These are phyloP conservation scores for Didymella exigua DNA, from an alignment of 2,329 filamentous ascomycete species.

Conservation along the genomic window DNA sequence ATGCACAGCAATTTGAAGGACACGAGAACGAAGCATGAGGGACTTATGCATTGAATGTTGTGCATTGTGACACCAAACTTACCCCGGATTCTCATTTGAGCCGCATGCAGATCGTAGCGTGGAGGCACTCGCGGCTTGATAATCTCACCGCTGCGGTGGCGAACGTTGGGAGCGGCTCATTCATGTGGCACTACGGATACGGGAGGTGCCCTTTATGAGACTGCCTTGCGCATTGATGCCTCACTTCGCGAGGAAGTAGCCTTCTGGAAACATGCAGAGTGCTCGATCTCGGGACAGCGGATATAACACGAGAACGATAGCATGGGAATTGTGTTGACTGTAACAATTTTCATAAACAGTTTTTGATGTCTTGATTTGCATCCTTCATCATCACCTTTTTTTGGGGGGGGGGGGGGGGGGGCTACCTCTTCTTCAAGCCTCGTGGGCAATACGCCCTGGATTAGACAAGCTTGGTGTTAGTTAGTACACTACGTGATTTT, in stretches of 20 bases:
- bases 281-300: not conserved
- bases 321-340: too few species aligned
- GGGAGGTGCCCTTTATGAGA: not conserved
- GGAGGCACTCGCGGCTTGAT: not conserved
- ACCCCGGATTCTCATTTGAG: conserved; percentile 1
- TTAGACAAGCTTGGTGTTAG: too few species aligned
- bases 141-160: conserved; percentile 4
- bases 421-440: too few species aligned
- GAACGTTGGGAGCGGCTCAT: not conserved
- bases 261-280: not conserved
- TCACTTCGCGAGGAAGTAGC: not conserved
- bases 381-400: too few species aligned
- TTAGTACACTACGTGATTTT: too few species aligned
- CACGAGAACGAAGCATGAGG: not conserved
- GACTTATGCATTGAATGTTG: conserved; percentile 2
- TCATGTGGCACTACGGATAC: not conserved
- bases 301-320: too few species aligned
- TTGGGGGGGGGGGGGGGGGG: too few species aligned
- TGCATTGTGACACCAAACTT: conserved; percentile 1
- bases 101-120: conserved; percentile 9
- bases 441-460: too few species aligned
- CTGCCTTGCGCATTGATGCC: not conserved
- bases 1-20: not conserved
- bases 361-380: too few species aligned
- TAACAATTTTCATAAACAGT: too few species aligned